Percentiles rank a stretch among this genome's conserved stretches.
These are phyloP conservation scores for Closterium sp. DNA, from an alignment of 139 green algal genomes.

Conservation along the genomic window DNA sequence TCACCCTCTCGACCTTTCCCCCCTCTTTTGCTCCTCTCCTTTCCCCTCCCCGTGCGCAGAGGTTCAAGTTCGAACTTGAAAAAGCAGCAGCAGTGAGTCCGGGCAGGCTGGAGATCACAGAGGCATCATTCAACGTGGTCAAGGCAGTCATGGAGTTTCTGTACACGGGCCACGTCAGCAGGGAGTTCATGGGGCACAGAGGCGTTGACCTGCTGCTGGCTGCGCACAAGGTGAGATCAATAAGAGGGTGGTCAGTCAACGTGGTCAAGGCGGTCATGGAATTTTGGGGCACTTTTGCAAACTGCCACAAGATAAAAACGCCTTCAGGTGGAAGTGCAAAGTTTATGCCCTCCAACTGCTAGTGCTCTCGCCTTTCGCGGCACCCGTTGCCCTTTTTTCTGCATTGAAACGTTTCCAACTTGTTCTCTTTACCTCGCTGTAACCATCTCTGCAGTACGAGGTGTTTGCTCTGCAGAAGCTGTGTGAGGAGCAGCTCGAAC, in stretches of 20 bases:
- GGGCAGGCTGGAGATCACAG: constrained; percentile 22
- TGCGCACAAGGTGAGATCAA: constrained; percentile 31
- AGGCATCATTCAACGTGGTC: constrained; percentile 29
- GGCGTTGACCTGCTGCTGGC: constrained; percentile 23
- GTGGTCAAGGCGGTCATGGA: constrained; percentile 21
- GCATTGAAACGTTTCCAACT: background rate
- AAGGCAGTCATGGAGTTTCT: constrained; percentile 27
- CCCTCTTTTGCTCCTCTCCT: no score
- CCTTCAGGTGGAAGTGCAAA: no score
- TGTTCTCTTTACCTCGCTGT: no score
- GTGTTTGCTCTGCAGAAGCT: constrained; percentile 9
- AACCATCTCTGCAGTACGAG: background rate
- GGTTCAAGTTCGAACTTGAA: no score
- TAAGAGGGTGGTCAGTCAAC: no score
- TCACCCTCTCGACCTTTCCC: no score
- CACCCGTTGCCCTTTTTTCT: background rate
- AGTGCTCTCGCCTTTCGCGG: no score
- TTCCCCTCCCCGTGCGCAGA: no score
- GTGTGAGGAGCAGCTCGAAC: constrained; percentile 14
- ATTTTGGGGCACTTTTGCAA: constrained; percentile 24
- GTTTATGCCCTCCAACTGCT: no score
- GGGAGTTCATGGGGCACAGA: constrained; percentile 4
- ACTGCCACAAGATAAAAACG: no score
- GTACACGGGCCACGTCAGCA: constrained; percentile 25
- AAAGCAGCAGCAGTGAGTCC: background rate